Base-by-base conservation (phyloP, 2,329 filamentous ascomycete genomes). In the Ascochyta clinopodiicola region DNA sequence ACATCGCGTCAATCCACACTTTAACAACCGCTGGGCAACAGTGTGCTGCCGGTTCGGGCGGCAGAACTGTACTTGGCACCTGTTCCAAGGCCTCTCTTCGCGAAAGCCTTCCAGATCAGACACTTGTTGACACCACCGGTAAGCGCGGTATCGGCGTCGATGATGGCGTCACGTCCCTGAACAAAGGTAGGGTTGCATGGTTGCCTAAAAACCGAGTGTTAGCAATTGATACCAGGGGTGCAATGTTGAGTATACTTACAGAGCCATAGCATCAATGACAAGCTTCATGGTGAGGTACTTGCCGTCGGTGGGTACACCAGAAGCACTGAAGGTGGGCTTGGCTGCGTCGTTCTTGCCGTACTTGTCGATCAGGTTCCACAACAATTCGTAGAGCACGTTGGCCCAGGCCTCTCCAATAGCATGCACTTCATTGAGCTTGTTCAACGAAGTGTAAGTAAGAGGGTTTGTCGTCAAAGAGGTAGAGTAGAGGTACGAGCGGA, bases 331-430 rank as follows among this genome's bases (percentile, higher is more conserved):
- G 0, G 69, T 67, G 0, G 83, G 83, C 15, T 69, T 62, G 7
- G 70, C 70, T 0, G 56, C 72, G 40, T 78, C 73, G 37, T 78
- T 83, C 71, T 81, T 82, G 51, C 83, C 83, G 57, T 84, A 70
- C 72, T 82, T 82, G 45, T 83, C 83, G 55, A 85, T 82, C 31
- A 86, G 63, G 70, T 83, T 84, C 83, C 84, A 86, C 51, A 85
- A 67, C 12, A 85, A 75, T 62, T 86, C 83, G 68, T 85, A 85
- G 4, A 86, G 74, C 36, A 80, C 79, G 0, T 76, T 79, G 2
- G 79, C 80, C 82, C 82, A 85, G 54, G 82, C 74, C 31, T 79
- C 81, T 31, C 83, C 83, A 34, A 84, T 77, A 15, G 73, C 64
- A 67, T 86, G 83, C 1, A 82, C 79, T 31, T 31, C 29, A 13